Base-by-base conservation (phyloP, 2,329 filamentous ascomycete species). In the Colletotrichum tanaceti region DNA sequence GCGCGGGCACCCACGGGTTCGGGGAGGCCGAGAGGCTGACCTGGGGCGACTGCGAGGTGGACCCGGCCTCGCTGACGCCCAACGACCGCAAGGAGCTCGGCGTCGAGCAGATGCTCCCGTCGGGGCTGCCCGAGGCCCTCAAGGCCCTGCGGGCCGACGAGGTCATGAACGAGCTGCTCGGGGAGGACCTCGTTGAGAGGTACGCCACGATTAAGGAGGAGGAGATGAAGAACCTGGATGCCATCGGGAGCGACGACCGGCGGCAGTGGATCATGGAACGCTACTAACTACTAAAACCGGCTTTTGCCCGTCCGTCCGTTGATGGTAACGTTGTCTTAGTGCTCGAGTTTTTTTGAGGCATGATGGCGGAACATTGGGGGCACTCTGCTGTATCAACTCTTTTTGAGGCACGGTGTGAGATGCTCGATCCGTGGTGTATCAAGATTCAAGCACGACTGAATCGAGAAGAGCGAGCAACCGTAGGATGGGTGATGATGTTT, bases 251-350 rank as follows among this genome's bases (percentile, higher is more conserved):
- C 5, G 76, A 79, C 3, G 78, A 85, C 68, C 82, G 84, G 58
- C 82, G 83, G 71, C 76, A 80, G 16, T 93, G 90, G 87, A 77
- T 92, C 63, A 84, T 92, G 70, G 89, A 91, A 74, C 80, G 90
- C 71, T 93, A 93, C 74, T 91, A 71, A n/a, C n/a, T n/a, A n/a
- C n/a, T n/a, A n/a, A n/a, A n/a, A n/a, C n/a, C n/a, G n/a, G n/a
- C n/a, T n/a, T n/a, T n/a, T n/a, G n/a, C n/a, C n/a, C n/a, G n/a
- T n/a, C n/a, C 28, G 28, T 2, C 28, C 28, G 28, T 32, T 32
- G 28, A 32, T 7, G 7, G 7, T 7, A 32, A 32, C 28, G 28
- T 32, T 28, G 28, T 28, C 6, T 2, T 38, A 11, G 14, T 22
- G 18, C 9, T 22, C 50, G 38, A 20, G 32, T 11, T n/a, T n/a